Conservation (phyloP, 2,329 filamentous ascomycete species). For the Hortaea werneckii region DNA sequence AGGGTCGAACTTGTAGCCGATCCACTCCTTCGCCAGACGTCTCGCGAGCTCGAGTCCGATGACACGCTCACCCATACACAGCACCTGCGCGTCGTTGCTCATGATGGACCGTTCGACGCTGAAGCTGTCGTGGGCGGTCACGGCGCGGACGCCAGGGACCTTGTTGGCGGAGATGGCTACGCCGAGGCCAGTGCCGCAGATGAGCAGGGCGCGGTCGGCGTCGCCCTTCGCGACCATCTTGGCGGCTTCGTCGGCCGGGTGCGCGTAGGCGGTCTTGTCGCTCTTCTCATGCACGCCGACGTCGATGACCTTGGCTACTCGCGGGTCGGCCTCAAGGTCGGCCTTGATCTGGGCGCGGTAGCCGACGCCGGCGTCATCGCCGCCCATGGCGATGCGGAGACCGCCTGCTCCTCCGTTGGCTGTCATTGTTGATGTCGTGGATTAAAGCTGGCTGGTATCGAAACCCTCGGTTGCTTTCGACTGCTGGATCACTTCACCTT, state of each 20-base stretch:
- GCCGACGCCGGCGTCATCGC: conserved; percentile 61
- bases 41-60: conserved; percentile 72
- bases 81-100: conserved; percentile 77
- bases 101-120: conserved; percentile 69
- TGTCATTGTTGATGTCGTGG: conserved; percentile 10
- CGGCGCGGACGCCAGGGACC: conserved; percentile 72
- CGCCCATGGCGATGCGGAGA: conserved; percentile 50
- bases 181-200: conserved; percentile 79
- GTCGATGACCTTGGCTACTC: conserved; percentile 60
- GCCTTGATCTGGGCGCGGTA: conserved; percentile 73
- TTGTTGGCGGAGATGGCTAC: conserved; percentile 88
- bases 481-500: conserved; percentile 8
- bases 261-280: conserved; percentile 76
- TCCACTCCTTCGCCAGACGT: conserved; percentile 68
- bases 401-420: conserved; percentile 6
- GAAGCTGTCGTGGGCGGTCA: conserved; percentile 81
- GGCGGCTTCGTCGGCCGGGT: conserved; percentile 65
- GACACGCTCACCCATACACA: conserved; percentile 78
- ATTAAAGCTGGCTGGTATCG: conserved; percentile 24
- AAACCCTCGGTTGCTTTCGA: conserved; percentile 13
- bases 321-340: conserved; percentile 56
- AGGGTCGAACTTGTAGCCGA: conserved; percentile 71
- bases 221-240: conserved; percentile 51
- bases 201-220: conserved; percentile 67
- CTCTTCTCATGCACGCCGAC: conserved; percentile 56